phyloP scores from a whole-genome alignment of 768 basidiomycete species.

The Kwoniella heveanensis region DNA sequence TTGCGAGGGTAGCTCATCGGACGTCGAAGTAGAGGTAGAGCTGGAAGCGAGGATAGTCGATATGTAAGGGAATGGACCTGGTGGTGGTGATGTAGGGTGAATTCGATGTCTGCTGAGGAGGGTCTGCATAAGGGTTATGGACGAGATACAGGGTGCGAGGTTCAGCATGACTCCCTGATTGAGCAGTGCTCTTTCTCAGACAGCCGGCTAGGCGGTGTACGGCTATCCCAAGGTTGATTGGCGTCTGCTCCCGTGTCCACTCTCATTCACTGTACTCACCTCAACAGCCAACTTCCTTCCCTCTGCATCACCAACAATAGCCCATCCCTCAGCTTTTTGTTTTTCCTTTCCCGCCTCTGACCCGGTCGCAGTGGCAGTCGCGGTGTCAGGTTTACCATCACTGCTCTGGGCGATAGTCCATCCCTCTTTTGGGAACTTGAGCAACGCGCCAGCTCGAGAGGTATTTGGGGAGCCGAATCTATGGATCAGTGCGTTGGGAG shows the following conservation, averaged over 20 bases:
- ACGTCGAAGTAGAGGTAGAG: conserved; percentile 6
- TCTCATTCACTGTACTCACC: conserved; percentile 59
- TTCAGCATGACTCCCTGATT: no score
- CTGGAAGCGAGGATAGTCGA: conserved; percentile 52
- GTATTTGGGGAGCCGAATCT: conserved; percentile 34
- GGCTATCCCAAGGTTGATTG: no score
- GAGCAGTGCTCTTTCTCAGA: no score
- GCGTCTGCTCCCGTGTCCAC: no score
- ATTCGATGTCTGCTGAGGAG: conserved; percentile 73
- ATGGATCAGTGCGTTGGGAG: conserved; percentile 34
- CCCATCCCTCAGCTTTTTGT: conserved; percentile 64
- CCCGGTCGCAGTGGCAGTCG: background rate
- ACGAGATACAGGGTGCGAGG: background rate
- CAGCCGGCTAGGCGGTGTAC: no score
- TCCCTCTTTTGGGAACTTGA: conserved; percentile 36
- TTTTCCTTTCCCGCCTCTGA: background rate
- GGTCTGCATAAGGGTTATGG: conserved; percentile 60
- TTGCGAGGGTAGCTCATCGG: conserved; percentile 61
- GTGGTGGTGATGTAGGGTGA: conserved; percentile 64
- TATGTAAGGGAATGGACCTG: conserved; percentile 78
- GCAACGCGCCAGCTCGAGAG: conserved; percentile 25
- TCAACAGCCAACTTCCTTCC: conserved; percentile 70
- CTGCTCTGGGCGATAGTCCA: conserved; percentile 34
- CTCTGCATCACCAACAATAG: conserved; percentile 68
- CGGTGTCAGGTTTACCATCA: background rate